A percentile compares a stretch with the other conserved stretches of the same genome.
Evolutionary conservation across 306 rosid species (phyloP).

Genomic region (Cercis canadensis): DNA sequence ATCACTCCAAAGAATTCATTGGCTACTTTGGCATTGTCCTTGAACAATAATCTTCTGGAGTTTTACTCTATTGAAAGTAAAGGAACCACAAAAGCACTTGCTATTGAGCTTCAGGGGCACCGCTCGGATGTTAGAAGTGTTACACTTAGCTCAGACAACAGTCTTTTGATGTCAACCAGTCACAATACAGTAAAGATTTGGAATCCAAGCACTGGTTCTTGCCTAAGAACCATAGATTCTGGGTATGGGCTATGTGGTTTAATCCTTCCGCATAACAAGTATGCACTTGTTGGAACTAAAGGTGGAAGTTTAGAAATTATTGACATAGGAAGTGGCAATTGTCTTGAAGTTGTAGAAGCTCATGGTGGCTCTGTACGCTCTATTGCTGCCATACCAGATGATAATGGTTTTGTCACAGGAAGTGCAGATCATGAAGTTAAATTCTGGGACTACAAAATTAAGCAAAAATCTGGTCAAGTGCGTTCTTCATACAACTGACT

Average conservation of each 20-base stretch:
- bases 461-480: slow-evolving; percentile 79
- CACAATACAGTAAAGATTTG: slow-evolving; percentile 91
- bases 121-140: slow-evolving; percentile 91
- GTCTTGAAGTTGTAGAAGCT: slow-evolving; percentile 80
- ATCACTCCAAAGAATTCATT: slow-evolving; percentile 67
- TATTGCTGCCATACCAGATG: slow-evolving; percentile 73
- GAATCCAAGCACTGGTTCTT: slow-evolving; percentile 92
- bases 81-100: slow-evolving; percentile 58
- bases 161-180: slow-evolving; percentile 92
- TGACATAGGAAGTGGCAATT: slow-evolving; percentile 85
- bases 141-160: slow-evolving; percentile 85
- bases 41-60: slow-evolving; percentile 86
- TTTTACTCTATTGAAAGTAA: slow-evolving; percentile 68
- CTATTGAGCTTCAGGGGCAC: slow-evolving; percentile 89
- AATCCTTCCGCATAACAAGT: slow-evolving; percentile 73
- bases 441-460: slow-evolving; percentile 85
- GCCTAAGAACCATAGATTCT: slow-evolving; percentile 92
- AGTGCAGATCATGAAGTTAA: slow-evolving; percentile 92
- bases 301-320: slow-evolving; percentile 79
- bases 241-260: slow-evolving; percentile 87
- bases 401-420: slow-evolving; percentile 85
- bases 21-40: slow-evolving; percentile 81
- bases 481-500: slow-evolving; percentile 44
- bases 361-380: slow-evolving; percentile 83
- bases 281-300: slow-evolving; percentile 95